Base-by-base conservation (phyloP, 305 asterid genomes). In the Petunia hybrid region DNA sequence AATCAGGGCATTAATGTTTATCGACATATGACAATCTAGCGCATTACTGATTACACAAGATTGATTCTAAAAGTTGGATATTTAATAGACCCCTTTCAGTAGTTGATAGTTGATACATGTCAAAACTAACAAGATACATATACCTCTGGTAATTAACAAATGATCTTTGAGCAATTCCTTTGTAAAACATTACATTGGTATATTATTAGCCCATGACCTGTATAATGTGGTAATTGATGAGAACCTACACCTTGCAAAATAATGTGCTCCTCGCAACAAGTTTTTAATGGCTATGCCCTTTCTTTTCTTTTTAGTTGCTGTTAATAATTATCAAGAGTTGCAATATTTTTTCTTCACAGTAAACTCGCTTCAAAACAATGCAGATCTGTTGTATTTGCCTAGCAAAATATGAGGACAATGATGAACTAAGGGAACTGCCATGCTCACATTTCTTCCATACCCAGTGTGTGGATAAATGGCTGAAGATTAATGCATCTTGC, bases 301-400 rank as follows among this genome's bases (percentile, higher is more conserved):
- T 59, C 5, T 41, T 14, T 36, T 31, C 38, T 2, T 8, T 38
- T 59, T 59, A 12, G 64, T 59, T 59, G 64, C 64, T 59, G 64
- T 59, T 40, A 45, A 45, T 67, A 5, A 41, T 42, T 22, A 6
- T 45, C 76, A 40, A 46, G 12, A 67, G 48, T 67, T 40, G 46
- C 56, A 39, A 40, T 9, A 41, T 68, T n/a, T 68, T 42, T 42
- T 42, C 31, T 69, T 10, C 31, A 41, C n/a, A 14, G 9, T n/a
- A n/a, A 43, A 22, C 1, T 53, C 35, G 13, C 43, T 40, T 79
- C 8, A 39, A 39, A 8, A 31, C 38, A 42, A 66, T 71, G 79
- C 79, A 80, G 83, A 59, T 71, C 36, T 80, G 83, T 10, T 70
- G 83, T 51, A 71, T 80, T 55, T 80, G 79, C 70, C 67, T 80